Base-by-base conservation (phyloP, 1,284 basidiomycete species). In the Earliella scabrosa region DNA sequence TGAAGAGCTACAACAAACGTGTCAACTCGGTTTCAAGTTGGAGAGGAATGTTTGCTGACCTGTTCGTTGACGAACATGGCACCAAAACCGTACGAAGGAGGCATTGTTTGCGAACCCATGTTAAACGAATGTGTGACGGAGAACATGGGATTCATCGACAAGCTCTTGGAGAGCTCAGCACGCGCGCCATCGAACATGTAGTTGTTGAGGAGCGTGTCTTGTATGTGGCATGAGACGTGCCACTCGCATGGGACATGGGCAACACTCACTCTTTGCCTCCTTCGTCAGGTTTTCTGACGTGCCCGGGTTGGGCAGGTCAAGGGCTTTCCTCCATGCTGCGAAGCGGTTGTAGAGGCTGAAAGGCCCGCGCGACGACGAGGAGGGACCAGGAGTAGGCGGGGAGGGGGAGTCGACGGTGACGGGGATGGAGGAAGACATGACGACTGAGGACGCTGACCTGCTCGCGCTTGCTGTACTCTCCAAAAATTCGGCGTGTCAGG, bases 121-220 rank as follows among this genome's bases (percentile, higher is more conserved):
- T 89, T 82, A 77, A 99, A 98, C 38, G 95, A 93, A 75, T 99
- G 97, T 57, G 95, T 96, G 69, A 98, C 92, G 80, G 98, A 96
- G 86, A 99, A 99, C 53, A 93, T 88, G 29, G 97, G 97, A 75
- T 88, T 95, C 73, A 92, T 84, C 53, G 94, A 97, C 65, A 99
- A 81, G 64, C 86, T 90, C 80, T 99, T 99, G 58, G 94, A 92
- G 66, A 99, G 81, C 78, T 99, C 97, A 47, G 97, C 97, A 66
- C 96, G 85, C 39, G 84, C 97, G 63, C 97, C 97, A 79, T 99
- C 97, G 74, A 98, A 99, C 71, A 96, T 87, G 77, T 91, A 97
- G 81, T 98, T 98, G 59, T 88, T 91, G 59, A 98, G 77, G 72
- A 95, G 94, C 18, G 95, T 97, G 60, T 86, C 94, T 97, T 69